Percentiles rank a stretch among this genome's conserved stretches.
These are phyloP conservation scores for Phyllosticta citriasiana DNA, from an alignment of 2,329 filamentous ascomycete genomes.

Conservation along the genomic window DNA sequence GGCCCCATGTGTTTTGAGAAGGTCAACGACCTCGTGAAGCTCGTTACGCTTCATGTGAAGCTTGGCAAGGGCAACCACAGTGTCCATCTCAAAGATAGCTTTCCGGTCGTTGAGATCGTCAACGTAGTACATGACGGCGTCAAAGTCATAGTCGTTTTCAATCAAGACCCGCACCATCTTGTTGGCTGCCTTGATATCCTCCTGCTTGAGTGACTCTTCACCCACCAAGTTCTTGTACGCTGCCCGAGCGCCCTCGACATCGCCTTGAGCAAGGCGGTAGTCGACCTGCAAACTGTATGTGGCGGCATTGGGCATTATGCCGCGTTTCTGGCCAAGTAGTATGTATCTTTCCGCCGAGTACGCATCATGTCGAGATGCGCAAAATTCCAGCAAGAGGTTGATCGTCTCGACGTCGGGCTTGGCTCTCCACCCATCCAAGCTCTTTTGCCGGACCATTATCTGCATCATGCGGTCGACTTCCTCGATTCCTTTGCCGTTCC, in stretches of 20 bases:
- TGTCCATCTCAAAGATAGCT: conserved; percentile 60
- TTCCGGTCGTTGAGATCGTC: conserved; percentile 61
- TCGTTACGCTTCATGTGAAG: conserved; percentile 69
- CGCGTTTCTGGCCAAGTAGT: conserved; percentile 53
- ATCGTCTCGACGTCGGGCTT: conserved; percentile 60
- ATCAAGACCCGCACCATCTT: conserved; percentile 62
- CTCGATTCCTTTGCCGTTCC: conserved; percentile 60
- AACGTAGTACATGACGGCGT: conserved; percentile 62
- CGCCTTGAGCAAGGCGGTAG: conserved; percentile 61
- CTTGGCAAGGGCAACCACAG: conserved; percentile 62
- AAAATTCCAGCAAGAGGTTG: conserved; percentile 64
- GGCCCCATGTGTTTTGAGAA: conserved; percentile 65
- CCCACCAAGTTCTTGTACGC: conserved; percentile 55
- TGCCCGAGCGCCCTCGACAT: conserved; percentile 59
- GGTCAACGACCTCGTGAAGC: conserved; percentile 67
- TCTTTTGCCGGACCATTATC: conserved; percentile 47
- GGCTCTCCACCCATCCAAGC: conserved; percentile 36
- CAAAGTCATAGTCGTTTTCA: conserved; percentile 51
- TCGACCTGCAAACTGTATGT: conserved; percentile 68
- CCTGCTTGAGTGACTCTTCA: conserved; percentile 41
- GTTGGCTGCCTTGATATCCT: conserved; percentile 58
- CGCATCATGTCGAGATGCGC: conserved; percentile 58
- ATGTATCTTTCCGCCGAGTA: conserved; percentile 67
- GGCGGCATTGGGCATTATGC: conserved; percentile 55
- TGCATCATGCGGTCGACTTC: conserved; percentile 65